Conservation (phyloP, 495 filamentous ascomycete genomes). For the Penicillium paxilli region DNA sequence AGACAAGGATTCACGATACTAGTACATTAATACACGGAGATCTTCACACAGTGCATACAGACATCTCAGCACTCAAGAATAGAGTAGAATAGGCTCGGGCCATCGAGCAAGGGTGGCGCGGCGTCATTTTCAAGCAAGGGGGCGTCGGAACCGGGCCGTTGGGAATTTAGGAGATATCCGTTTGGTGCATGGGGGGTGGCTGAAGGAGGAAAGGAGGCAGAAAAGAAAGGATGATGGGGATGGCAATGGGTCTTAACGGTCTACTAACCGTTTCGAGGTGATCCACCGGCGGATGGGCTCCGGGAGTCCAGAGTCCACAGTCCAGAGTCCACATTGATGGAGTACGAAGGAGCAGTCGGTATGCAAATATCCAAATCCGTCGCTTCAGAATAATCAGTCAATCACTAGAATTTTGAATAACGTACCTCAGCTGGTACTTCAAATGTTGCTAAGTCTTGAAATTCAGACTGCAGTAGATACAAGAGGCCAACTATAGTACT, state of each 20-base stretch:
- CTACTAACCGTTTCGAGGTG: not conserved
- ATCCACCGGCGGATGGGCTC: not conserved
- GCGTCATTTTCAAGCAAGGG: slow-evolving; percentile 5
- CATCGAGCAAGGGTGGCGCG: slow-evolving; percentile 2
- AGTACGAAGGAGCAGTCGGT: too few relatives aligned
- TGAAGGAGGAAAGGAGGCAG: not conserved
- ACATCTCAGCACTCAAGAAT: not conserved
- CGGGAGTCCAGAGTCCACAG: too few relatives aligned
- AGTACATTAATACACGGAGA: too few relatives aligned
- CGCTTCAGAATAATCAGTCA: too few relatives aligned
- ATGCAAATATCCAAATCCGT: too few relatives aligned
- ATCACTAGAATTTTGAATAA: too few relatives aligned
- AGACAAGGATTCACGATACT: too few relatives aligned
- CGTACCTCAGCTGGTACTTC: too few relatives aligned
- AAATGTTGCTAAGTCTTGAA: too few relatives aligned
- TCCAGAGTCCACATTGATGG: too few relatives aligned
- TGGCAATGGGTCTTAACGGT: slow-evolving; percentile 20
- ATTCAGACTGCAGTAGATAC: too few relatives aligned
- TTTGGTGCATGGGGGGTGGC: slow-evolving; percentile 5
- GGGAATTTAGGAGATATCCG: slow-evolving; percentile 7
- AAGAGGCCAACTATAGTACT: too few relatives aligned
- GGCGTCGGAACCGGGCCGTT: slow-evolving; percentile 2
- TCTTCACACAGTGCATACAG: not conserved
- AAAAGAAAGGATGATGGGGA: not conserved
- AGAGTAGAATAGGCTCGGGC: slow-evolving; percentile 6